A percentile compares a stretch with the other conserved stretches of the same genome.
Conservation (phyloP, 2,329 filamentous ascomycete genomes). For the Teratosphaeria destructans region DNA sequence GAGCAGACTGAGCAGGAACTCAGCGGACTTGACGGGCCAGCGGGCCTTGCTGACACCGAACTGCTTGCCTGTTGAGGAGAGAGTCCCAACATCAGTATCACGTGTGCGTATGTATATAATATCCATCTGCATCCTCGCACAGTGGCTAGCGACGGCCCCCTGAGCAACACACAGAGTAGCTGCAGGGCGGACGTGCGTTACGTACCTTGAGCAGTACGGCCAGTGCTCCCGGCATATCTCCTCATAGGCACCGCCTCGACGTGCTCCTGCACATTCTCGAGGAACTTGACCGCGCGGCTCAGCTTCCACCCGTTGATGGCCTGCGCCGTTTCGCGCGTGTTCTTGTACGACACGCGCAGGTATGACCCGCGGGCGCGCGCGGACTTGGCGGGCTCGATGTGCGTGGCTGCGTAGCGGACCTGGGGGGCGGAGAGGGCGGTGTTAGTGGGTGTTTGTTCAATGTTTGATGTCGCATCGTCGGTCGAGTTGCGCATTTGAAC, state of each 20-base stretch:
- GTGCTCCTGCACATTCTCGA: slow-evolving; percentile 96
- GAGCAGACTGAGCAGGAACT: slow-evolving; percentile 93
- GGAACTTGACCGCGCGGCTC: slow-evolving; percentile 86
- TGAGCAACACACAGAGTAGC: not conserved
- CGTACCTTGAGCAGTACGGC: slow-evolving; percentile 96
- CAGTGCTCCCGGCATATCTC: slow-evolving; percentile 91
- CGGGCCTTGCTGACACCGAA: slow-evolving; percentile 96
- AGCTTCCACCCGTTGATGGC: slow-evolving; percentile 99
- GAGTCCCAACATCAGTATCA: slow-evolving; percentile 5
- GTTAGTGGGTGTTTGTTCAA: not conserved
- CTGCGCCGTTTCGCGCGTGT: slow-evolving; percentile 98
- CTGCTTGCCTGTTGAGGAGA: slow-evolving; percentile 67
- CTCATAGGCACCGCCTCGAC: slow-evolving; percentile 97
- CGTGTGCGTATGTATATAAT: slow-evolving; percentile 3
- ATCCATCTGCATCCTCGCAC: slow-evolving; percentile 28
- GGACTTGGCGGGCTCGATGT: slow-evolving; percentile 82
- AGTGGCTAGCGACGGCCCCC: slow-evolving; percentile 13
- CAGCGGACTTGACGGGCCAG: slow-evolving; percentile 98
- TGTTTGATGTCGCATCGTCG: not conserved
- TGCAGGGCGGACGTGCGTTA: slow-evolving; percentile 19
- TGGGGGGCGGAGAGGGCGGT: slow-evolving; percentile 27
- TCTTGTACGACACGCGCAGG: slow-evolving; percentile 99
- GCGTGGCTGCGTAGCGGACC: slow-evolving; percentile 93
- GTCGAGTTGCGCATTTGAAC: not conserved
- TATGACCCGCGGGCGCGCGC: slow-evolving; percentile 97